These are phyloP conservation scores for Phellinidium pouzarii DNA, from an alignment of 1,284 basidiomycete genomes.

Conservation along the genomic window DNA sequence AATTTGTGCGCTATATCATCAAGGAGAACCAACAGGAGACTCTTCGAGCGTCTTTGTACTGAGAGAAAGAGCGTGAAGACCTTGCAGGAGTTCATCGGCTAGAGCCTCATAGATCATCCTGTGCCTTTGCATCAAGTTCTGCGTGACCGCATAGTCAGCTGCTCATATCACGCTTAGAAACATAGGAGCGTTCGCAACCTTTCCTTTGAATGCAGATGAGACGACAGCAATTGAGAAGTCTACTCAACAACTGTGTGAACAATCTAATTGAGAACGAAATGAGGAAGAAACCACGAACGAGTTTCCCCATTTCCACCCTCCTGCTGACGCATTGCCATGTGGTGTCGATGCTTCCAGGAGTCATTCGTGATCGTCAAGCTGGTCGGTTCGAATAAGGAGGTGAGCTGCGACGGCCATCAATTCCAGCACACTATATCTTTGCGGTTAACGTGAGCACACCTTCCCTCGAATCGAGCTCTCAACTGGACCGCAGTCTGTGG, in stretches of 20 bases:
- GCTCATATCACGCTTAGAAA: background rate
- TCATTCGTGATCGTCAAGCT: constrained; percentile 63
- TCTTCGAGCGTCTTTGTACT: constrained; percentile 56
- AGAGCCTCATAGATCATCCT: constrained; percentile 67
- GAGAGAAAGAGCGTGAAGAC: constrained; percentile 71
- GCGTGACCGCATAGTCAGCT: constrained; percentile 5
- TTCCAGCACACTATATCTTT: background rate
- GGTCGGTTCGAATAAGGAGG: constrained; percentile 47
- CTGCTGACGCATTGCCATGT: constrained; percentile 64
- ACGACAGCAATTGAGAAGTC: constrained; percentile 71
- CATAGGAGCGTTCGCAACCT: constrained; percentile 37
- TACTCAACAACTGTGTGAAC: constrained; percentile 25
- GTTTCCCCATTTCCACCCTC: constrained; percentile 59
- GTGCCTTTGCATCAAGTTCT: constrained; percentile 74
- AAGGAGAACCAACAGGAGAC: background rate
- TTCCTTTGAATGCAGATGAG: constrained; percentile 63
- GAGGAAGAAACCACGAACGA: constrained; percentile 40
- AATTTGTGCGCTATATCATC: background rate
- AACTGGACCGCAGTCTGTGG: constrained; percentile 32
- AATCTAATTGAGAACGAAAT: background rate
- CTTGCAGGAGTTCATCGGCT: constrained; percentile 58
- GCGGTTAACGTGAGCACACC: constrained; percentile 29
- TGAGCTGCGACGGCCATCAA: constrained; percentile 39
- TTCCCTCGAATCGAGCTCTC: constrained; percentile 47
- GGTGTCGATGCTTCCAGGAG: constrained; percentile 72